Percentiles rank a stretch among this genome's conserved stretches.
These are phyloP conservation scores for Fusarium euwallaceae DNA, from an alignment of 2,329 filamentous ascomycete species.

Conservation along the genomic window DNA sequence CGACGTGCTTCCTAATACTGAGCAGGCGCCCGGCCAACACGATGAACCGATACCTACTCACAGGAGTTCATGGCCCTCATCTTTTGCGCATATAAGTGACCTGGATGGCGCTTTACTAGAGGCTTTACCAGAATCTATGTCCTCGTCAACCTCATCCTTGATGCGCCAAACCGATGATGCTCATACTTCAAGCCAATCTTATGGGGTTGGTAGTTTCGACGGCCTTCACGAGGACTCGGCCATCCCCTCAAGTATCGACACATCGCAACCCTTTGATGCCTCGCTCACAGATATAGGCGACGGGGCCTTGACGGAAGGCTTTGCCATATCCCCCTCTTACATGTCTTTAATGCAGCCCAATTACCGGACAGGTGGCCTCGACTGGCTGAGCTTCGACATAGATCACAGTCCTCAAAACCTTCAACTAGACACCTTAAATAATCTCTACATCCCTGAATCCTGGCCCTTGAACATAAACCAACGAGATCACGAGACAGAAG, in stretches of 20 bases:
- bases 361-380: background rate
- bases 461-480: background rate
- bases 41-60: background rate
- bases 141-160: background rate
- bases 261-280: background rate
- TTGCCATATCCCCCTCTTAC: background rate
- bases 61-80: background rate
- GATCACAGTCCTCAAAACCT: background rate
- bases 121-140: background rate
- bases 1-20: background rate
- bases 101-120: background rate
- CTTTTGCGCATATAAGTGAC: background rate
- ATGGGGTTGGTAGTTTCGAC: background rate
- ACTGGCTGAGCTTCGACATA: background rate
- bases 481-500: background rate
- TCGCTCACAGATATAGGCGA: background rate
- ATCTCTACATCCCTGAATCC: background rate
- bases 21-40: background rate
- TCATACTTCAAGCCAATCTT: background rate
- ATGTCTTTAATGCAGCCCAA: background rate
- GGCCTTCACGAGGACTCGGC: background rate
- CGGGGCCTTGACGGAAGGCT: background rate
- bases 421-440: background rate
- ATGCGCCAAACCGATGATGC: background rate
- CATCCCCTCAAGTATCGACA: background rate